Percentiles rank a stretch among this genome's conserved stretches.
Evolutionary conservation across 345 rosid genomes (phyloP).

Genomic region (Diplotaxis tenuifolia): DNA sequence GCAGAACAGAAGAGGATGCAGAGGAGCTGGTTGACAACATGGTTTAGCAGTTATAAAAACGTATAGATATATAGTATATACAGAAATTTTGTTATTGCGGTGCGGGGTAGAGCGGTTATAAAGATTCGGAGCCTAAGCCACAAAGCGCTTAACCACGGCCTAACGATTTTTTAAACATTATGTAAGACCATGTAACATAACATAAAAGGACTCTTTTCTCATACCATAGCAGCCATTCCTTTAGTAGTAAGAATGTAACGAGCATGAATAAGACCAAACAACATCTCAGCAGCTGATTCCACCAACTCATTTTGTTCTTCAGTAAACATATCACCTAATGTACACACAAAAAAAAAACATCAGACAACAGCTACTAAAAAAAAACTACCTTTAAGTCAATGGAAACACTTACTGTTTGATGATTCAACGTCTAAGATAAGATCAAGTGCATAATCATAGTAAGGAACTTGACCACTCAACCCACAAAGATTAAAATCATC

Average conservation of each 20-base stretch:
- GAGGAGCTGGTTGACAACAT: too few species aligned
- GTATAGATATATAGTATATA: too few species aligned
- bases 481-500: constrained; percentile 99
- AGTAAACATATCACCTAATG: constrained; percentile 88
- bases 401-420: constrained; percentile 65
- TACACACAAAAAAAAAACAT: not conserved
- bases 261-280: constrained; percentile 92
- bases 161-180: too few species aligned
- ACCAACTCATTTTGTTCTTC: constrained; percentile 96
- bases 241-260: constrained; percentile 85
- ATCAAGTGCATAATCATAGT: constrained; percentile 82
- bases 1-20: too few species aligned
- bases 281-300: constrained; percentile 96
- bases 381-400: not conserved
- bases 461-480: constrained; percentile 94
- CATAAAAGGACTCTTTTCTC: not conserved
- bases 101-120: too few species aligned
- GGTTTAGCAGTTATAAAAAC: too few species aligned
- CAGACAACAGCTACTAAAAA: not conserved
- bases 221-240: constrained; percentile 95
- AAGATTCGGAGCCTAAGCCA: too few species aligned
- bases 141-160: too few species aligned
- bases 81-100: too few species aligned
- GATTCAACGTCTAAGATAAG: constrained; percentile 87
- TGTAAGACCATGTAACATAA: not conserved